These are phyloP conservation scores for Chalciporus chontae DNA, from an alignment of 768 basidiomycete genomes.

Conservation along the genomic window DNA sequence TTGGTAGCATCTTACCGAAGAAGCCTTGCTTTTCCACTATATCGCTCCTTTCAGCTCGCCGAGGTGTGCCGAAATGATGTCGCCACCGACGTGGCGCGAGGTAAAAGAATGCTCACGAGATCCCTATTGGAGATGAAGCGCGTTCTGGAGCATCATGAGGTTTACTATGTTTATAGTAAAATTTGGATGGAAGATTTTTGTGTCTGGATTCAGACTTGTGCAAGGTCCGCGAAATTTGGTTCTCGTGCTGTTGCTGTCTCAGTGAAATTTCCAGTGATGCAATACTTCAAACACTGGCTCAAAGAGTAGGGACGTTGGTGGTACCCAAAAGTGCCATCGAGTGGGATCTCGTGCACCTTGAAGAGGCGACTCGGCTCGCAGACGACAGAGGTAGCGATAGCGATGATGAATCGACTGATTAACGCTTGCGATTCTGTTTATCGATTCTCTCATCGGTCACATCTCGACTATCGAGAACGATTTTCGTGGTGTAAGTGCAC, in stretches of 20 bases:
- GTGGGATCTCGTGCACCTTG: conserved; percentile 70
- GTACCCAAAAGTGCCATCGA: conserved; percentile 57
- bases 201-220: conserved; percentile 69
- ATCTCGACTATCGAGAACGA: too few species aligned
- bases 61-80: conserved; percentile 67
- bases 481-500: too few species aligned
- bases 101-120: conserved; percentile 59
- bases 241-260: neutral
- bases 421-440: conserved; percentile 7
- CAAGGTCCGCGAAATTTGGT: conserved; percentile 49
- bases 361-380: conserved; percentile 46
- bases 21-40: conserved; percentile 70
- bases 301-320: conserved; percentile 34
- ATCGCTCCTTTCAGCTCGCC: conserved; percentile 72
- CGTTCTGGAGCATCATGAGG: conserved; percentile 77
- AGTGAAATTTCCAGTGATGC: conserved; percentile 48
- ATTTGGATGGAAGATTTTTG: conserved; percentile 86
- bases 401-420: conserved; percentile 58
- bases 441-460: too few species aligned
- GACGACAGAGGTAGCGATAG: conserved; percentile 52
- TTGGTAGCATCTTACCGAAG: conserved; percentile 70
- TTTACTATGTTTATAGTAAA: conserved; percentile 86
- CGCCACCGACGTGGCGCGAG: conserved; percentile 52
- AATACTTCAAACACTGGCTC: conserved; percentile 44
- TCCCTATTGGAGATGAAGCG: conserved; percentile 69